Percentiles rank a stretch among this genome's conserved stretches.
phyloP scores from a whole-genome alignment of 169 alveolate genomes.

The Nephromyces sp. region DNA sequence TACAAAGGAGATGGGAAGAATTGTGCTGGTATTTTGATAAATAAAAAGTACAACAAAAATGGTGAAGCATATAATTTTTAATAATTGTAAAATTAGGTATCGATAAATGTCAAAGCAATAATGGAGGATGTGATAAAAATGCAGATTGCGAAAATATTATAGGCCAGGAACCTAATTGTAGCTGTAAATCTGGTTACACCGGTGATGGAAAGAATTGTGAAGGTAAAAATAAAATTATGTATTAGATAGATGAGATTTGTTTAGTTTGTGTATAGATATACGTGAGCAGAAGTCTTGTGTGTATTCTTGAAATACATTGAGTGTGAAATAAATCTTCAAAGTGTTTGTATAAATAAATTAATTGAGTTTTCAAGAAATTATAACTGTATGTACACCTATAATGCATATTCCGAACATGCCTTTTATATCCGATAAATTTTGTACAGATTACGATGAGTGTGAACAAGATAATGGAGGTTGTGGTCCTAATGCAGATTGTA shows the following conservation, averaged over 20 bases:
- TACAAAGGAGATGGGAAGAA: slow-evolving; percentile 19
- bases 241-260: too few species aligned
- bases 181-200: background rate
- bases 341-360: too few species aligned
- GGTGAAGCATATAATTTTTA: background rate
- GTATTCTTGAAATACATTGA: too few species aligned
- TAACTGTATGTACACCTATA: too few species aligned
- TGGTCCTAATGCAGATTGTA: slow-evolving; percentile 1
- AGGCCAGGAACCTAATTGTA: background rate
- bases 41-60: too few species aligned
- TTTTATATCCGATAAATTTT: slow-evolving; percentile 19
- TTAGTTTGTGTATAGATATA: too few species aligned
- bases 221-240: background rate
- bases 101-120: background rate
- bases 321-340: too few species aligned
- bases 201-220: background rate
- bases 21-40: background rate
- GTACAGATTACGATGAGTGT: slow-evolving; percentile 13
- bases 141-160: background rate
- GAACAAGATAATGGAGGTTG: slow-evolving; percentile 1
- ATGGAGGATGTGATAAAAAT: background rate
- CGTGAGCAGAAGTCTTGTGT: too few species aligned
- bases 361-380: too few species aligned
- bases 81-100: background rate
- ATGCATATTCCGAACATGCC: too few species aligned